Conservation (phyloP, 2,329 filamentous ascomycete species). For the Aspergillus pseudonomiae region DNA sequence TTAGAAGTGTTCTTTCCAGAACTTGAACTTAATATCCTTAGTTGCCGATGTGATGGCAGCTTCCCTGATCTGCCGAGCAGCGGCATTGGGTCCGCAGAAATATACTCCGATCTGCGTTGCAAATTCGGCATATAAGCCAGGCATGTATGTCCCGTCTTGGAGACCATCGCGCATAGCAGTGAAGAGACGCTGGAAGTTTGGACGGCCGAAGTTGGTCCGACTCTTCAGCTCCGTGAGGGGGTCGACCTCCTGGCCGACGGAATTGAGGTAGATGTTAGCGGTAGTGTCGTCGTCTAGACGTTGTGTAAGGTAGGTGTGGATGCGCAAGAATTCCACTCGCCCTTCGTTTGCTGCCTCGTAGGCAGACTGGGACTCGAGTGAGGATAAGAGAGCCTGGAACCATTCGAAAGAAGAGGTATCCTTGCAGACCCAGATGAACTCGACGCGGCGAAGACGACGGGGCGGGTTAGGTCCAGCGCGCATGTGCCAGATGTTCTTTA, state of each 20-base stretch:
- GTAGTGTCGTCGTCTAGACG: conserved; percentile 88
- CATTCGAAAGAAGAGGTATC: conserved; percentile 96
- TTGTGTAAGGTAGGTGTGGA: conserved; percentile 97
- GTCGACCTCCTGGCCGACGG: conserved; percentile 82
- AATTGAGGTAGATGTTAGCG: conserved; percentile 96
- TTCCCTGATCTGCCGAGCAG: conserved; percentile 80
- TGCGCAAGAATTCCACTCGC: conserved; percentile 80
- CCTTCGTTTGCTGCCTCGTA: conserved; percentile 63
- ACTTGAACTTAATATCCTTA: conserved; percentile 85
- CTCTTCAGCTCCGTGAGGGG: conserved; percentile 89
- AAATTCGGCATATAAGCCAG: conserved; percentile 74
- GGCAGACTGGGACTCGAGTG: conserved; percentile 83
- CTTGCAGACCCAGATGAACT: conserved; percentile 99
- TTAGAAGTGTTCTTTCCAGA: conserved; percentile 92
- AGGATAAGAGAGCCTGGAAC: conserved; percentile 93
- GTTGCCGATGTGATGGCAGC: conserved; percentile 74
- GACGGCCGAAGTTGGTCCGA: conserved; percentile 91
- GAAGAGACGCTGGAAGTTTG: conserved; percentile 82
- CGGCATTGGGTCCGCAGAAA: conserved; percentile 86
- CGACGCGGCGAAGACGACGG: conserved; percentile 84
- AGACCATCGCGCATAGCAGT: conserved; percentile 86
- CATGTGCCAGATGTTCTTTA: conserved; percentile 98
- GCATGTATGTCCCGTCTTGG: conserved; percentile 79
- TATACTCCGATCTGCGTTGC: conserved; percentile 93
- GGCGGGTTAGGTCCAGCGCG: conserved; percentile 88